These are phyloP conservation scores for Tetramitus jugosus DNA, from an alignment of 208 protist genomes.

Conservation along the genomic window DNA sequence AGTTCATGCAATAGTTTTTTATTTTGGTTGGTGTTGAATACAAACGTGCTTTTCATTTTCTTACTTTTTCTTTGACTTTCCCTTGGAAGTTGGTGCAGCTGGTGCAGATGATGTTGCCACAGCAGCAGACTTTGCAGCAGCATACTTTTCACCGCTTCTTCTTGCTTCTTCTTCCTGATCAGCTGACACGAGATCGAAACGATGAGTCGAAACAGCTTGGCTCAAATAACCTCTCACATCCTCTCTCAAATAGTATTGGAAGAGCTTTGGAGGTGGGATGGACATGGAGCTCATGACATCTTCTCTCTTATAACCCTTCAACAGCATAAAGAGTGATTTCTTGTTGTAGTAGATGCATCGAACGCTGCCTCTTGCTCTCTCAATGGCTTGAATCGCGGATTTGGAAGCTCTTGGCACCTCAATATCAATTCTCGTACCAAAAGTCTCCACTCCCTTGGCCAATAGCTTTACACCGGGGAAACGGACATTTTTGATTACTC, in stretches of 20 bases:
- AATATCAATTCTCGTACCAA: slow-evolving; percentile 13
- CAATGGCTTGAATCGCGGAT: background rate
- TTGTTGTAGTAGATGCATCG: slow-evolving; percentile 3
- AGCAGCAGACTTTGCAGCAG: too few species aligned
- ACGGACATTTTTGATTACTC: background rate
- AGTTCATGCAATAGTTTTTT: too few species aligned
- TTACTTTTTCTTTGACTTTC: too few species aligned
- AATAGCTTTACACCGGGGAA: slow-evolving; percentile 14
- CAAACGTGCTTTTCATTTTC: too few species aligned
- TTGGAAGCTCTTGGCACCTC: slow-evolving; percentile 20
- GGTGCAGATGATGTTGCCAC: too few species aligned
- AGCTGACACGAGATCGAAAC: background rate
- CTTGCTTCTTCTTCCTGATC: background rate
- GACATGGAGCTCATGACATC: background rate
- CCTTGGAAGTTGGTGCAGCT: too few species aligned
- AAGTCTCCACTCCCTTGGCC: background rate
- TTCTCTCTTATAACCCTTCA: background rate
- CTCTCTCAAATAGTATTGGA: background rate
- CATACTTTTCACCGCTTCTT: background rate
- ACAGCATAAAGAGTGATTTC: background rate
- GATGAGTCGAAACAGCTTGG: background rate
- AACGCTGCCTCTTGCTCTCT: background rate
- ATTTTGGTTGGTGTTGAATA: too few species aligned
- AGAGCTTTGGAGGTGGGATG: slow-evolving; percentile 21
- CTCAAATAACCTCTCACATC: slow-evolving; percentile 3